A percentile compares a stretch with the other conserved stretches of the same genome.
phyloP scores from a whole-genome alignment of 179 eudicot genomes.

The Spergularia azorica region DNA sequence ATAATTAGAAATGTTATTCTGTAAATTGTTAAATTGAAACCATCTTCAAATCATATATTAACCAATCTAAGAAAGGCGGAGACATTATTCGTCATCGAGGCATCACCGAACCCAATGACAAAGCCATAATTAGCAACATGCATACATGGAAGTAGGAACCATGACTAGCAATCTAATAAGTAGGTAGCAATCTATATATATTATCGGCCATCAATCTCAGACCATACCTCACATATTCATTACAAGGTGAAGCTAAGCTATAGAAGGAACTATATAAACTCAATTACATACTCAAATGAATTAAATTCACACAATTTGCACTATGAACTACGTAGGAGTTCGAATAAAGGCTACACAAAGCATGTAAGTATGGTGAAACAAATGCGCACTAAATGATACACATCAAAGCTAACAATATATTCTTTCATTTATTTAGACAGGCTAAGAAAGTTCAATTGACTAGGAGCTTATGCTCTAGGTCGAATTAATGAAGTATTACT shows the following conservation, averaged over 20 bases:
- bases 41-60: too few species aligned
- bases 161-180: neutral
- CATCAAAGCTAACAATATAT: neutral
- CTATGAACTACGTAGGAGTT: neutral
- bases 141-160: neutral
- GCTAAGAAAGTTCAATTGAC: neutral
- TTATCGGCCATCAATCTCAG: slow-evolving; percentile 12
- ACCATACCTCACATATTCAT: neutral
- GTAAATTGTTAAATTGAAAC: too few species aligned
- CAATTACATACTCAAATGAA: neutral
- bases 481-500: neutral
- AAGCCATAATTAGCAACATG: slow-evolving; percentile 10
- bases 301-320: slow-evolving; percentile 7
- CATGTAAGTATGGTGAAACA: slow-evolving; percentile 18
- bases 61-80: too few species aligned
- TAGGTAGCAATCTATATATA: slow-evolving; percentile 7
- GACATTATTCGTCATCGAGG: too few species aligned
- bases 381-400: slow-evolving; percentile 13
- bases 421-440: slow-evolving; percentile 24
- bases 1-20: too few species aligned
- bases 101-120: too few species aligned
- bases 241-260: neutral
- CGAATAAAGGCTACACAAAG: slow-evolving; percentile 12
- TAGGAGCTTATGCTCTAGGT: neutral
- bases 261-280: neutral